Base-by-base conservation (phyloP, 2,329 filamentous ascomycete species). In the Pseudocercospora fuligena region DNA sequence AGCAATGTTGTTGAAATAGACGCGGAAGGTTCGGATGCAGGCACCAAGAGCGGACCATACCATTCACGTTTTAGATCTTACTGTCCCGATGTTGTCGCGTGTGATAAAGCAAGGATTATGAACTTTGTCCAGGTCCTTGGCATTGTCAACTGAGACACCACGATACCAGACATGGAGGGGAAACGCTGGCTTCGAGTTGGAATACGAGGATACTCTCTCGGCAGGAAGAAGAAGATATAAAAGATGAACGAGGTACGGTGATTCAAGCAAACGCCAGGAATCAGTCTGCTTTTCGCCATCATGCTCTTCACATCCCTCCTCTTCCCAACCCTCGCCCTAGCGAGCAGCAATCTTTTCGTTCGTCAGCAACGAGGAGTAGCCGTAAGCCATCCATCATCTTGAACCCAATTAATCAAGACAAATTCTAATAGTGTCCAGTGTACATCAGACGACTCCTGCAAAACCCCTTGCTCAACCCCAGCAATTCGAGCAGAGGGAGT, bases 391-490 rank as follows among this genome's bases (percentile, higher is more conserved):
- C n/a, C n/a, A n/a, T n/a, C n/a, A n/a, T n/a, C n/a, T n/a, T n/a
- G n/a, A n/a, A n/a, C n/a, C n/a, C n/a, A n/a, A n/a, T n/a, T n/a
- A n/a, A n/a, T n/a, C 47, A 56, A 63, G 5, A 5, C 19, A 33
- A 57, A 36, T 49, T 56, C 27, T 25, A 25, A 7, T 16, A 14
- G 11, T 49, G 21, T 9, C 7, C 53, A 69, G 62, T 69, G 67
- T 33, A 63, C 54, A 7, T 69, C 67, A 16, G 65, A 69, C 56
- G 67, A 69, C 40, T 46, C 62, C 12, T 69, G 67, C 65, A 65
- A 69, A 36, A 29, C 9, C 11, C 51, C 49, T 1, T 69, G 67
- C 65, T 62, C 49, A 36, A 40, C 36, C 1, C 61, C 61, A 9
- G 1, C 16, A 12, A 43, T 66, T 8, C 36, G 25, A 5, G 46